Conservation (phyloP, 1,284 basidiomycete species). For the Fomitopsis pinicola region DNA sequence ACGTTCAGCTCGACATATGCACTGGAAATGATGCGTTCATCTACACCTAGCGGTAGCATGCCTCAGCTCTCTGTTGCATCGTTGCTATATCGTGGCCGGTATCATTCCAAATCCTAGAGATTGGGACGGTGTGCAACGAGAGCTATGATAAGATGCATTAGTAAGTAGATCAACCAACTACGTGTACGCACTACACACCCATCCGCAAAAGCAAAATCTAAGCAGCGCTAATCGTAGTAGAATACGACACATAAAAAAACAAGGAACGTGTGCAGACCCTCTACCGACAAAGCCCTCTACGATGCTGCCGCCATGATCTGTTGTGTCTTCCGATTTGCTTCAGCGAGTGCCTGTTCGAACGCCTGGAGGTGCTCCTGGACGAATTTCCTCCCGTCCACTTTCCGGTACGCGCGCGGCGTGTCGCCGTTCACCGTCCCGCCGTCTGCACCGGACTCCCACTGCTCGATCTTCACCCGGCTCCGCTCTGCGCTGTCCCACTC, state of each 20-base stretch:
- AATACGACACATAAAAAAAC: conserved; percentile 14
- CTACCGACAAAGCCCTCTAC: conserved; percentile 12
- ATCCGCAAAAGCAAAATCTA: not conserved
- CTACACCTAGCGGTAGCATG: no score
- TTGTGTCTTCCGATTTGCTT: conserved; percentile 69
- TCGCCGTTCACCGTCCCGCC: conserved; percentile 23
- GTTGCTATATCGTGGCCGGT: not conserved
- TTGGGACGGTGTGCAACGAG: not conserved
- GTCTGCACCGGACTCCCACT: conserved; percentile 63
- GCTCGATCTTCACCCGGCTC: conserved; percentile 67
- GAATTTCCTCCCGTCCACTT: conserved; percentile 60
- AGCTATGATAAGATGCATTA: conserved; percentile 7
- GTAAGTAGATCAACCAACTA: conserved; percentile 7
- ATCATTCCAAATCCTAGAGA: not conserved
- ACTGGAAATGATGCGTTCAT: no score
- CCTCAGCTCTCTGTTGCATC: no score
- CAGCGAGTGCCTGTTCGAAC: conserved; percentile 64
- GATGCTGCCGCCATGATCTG: conserved; percentile 65
- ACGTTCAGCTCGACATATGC: no score
- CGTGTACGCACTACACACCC: conserved; percentile 1
- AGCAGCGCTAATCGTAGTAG: conserved; percentile 2
- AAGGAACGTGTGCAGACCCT: not conserved
- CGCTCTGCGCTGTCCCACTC: conserved; percentile 80
- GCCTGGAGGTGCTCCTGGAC: conserved; percentile 73
- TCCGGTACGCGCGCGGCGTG: conserved; percentile 27